Conservation (phyloP, 139 green algal genomes). For the Chlorella sp. region DNA sequence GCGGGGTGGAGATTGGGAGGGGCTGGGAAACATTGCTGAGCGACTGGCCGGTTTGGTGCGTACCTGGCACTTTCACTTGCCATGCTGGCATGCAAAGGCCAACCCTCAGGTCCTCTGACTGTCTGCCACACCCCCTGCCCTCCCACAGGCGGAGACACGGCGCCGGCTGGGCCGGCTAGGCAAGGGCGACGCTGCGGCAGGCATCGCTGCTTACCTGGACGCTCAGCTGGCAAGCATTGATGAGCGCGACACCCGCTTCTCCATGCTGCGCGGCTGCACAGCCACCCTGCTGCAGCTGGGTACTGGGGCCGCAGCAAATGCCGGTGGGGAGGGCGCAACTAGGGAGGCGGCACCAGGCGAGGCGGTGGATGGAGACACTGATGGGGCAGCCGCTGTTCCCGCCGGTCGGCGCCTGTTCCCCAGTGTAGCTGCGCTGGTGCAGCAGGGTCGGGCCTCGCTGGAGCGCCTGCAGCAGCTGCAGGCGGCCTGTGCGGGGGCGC, state of each 20-base stretch:
- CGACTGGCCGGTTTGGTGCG: too few species aligned
- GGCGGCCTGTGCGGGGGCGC: background rate
- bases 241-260: constrained; percentile 2
- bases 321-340: background rate
- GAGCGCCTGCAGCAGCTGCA: constrained; percentile 3
- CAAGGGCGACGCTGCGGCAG: background rate
- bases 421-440: background rate
- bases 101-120: too few species aligned
- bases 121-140: too few species aligned
- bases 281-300: constrained; percentile 8
- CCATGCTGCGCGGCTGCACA: background rate
- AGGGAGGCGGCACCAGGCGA: background rate
- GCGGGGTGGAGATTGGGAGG: too few species aligned
- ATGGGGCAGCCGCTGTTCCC: too few species aligned
- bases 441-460: background rate
- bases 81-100: too few species aligned
- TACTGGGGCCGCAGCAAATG: background rate
- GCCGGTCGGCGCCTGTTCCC: background rate
- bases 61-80: too few species aligned
- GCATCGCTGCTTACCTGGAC: constrained; percentile 2
- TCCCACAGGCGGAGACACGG: background rate
- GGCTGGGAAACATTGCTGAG: too few species aligned
- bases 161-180: background rate
- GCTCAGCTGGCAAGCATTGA: constrained; percentile 6
- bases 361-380: too few species aligned